A percentile compares a stretch with the other conserved stretches of the same genome.
These are phyloP conservation scores for Fraxinus sp. DNA, from an alignment of 305 asterid species.

Conservation along the genomic window DNA sequence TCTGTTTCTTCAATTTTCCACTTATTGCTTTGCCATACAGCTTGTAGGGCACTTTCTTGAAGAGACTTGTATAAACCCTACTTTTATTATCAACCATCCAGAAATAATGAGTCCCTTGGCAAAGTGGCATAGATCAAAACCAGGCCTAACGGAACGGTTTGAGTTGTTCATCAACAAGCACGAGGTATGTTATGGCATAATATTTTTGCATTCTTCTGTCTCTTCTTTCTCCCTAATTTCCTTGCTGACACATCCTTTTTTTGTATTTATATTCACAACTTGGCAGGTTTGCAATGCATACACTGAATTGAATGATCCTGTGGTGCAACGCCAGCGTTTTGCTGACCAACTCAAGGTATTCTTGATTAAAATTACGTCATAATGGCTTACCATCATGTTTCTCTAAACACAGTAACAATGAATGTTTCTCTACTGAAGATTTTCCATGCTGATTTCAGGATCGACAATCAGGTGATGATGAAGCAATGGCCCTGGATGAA, in stretches of 20 bases:
- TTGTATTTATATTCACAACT: neutral
- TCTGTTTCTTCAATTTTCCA: neutral
- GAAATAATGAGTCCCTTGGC: conserved; percentile 96
- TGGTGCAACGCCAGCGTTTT: conserved; percentile 86
- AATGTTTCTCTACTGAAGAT: conserved; percentile 11
- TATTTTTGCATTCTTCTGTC: neutral
- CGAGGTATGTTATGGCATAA: conserved; percentile 45
- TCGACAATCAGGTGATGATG: conserved; percentile 93
- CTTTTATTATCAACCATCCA: conserved; percentile 89
- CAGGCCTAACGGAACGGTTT: conserved; percentile 80
- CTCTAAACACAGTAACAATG: neutral
- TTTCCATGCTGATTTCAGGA: conserved; percentile 45
- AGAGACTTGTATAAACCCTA: conserved; percentile 72
- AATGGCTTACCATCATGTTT: neutral
- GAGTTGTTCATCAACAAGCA: conserved; percentile 90
- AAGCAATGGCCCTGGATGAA: conserved; percentile 95
- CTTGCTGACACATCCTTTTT: conserved; percentile 12
- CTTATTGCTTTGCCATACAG: conserved; percentile 34
- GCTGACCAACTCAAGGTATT: conserved; percentile 93
- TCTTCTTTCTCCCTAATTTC: neutral
- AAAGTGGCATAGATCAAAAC: conserved; percentile 84
- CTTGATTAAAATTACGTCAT: neutral
- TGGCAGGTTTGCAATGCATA: conserved; percentile 84
- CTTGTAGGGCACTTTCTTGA: conserved; percentile 94
- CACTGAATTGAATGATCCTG: conserved; percentile 92